phyloP scores from a whole-genome alignment of 1,284 basidiomycete species.

The Salmacisia buchloeana region DNA sequence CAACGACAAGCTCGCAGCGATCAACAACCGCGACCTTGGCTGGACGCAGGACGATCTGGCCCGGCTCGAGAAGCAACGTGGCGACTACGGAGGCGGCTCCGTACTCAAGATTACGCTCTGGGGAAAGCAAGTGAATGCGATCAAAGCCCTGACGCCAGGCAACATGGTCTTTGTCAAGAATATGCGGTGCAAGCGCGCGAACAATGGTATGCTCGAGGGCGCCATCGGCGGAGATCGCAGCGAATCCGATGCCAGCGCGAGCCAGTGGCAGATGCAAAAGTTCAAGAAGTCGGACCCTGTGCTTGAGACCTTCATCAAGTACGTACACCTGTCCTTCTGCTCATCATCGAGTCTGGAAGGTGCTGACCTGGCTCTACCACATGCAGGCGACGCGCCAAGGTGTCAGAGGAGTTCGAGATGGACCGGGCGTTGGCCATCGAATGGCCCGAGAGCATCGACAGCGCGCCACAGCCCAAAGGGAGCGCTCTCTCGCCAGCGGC shows the following conservation, averaged over 20 bases:
- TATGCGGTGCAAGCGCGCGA: not conserved
- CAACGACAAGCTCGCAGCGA: not conserved
- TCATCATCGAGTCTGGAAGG: not conserved
- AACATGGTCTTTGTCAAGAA: not conserved
- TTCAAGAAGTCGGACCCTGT: not conserved
- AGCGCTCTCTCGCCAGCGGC: not conserved
- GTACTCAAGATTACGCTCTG: constrained; percentile 2
- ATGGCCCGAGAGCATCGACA: not conserved
- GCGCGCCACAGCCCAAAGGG: not conserved
- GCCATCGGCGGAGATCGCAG: not conserved
- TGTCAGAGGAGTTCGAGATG: not conserved
- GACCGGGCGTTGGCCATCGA: not conserved
- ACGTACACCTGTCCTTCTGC: not conserved
- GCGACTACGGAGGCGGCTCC: not conserved
- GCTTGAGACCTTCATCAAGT: not conserved
- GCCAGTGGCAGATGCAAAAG: constrained; percentile 6
- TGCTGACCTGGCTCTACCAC: not conserved
- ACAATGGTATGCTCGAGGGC: not conserved
- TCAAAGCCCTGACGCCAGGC: not conserved
- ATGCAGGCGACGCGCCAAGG: not conserved
- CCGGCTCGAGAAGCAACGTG: not conserved
- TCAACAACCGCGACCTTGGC: constrained; percentile 6
- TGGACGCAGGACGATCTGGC: not conserved
- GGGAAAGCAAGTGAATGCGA: not conserved
- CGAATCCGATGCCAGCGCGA: not conserved